These are phyloP conservation scores for Russula lepida DNA, from an alignment of 768 basidiomycete genomes.

Conservation along the genomic window DNA sequence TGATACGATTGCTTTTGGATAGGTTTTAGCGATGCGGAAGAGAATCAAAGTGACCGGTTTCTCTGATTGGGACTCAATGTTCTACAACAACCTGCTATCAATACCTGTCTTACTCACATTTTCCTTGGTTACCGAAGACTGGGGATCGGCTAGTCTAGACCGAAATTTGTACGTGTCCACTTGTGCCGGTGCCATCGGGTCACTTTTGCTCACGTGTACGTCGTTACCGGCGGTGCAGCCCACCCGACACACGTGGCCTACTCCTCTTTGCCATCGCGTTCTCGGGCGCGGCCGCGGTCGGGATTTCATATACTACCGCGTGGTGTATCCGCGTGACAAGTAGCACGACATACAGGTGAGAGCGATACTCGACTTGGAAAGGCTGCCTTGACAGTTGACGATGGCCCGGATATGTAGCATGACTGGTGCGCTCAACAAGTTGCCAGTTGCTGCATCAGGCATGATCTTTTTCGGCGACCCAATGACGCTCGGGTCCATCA, in stretches of 20 bases:
- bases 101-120: constrained; percentile 83
- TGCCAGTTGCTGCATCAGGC: constrained; percentile 97
- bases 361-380: neutral
- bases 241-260: constrained; percentile 65
- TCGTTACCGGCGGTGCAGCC: constrained; percentile 58
- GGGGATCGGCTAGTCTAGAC: constrained; percentile 68
- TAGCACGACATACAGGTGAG: constrained; percentile 95
- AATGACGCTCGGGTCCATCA: constrained; percentile 80
- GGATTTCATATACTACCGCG: constrained; percentile 96
- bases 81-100: constrained; percentile 94
- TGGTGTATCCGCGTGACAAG: constrained; percentile 97
- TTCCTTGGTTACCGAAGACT: constrained; percentile 82
- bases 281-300: constrained; percentile 95
- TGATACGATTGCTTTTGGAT: neutral
- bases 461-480: constrained; percentile 95
- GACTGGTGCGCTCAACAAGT: constrained; percentile 96
- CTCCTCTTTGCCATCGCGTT: constrained; percentile 85
- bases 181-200: neutral
- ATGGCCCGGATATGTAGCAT: constrained; percentile 42
- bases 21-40: constrained; percentile 96
- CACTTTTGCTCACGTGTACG: neutral
- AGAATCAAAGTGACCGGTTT: constrained; percentile 92
- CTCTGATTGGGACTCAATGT: constrained; percentile 98
- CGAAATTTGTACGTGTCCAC: constrained; percentile 73
- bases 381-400: neutral